Conservation (phyloP, 805 yeast species). For the Metschnikowia picachoensis region DNA sequence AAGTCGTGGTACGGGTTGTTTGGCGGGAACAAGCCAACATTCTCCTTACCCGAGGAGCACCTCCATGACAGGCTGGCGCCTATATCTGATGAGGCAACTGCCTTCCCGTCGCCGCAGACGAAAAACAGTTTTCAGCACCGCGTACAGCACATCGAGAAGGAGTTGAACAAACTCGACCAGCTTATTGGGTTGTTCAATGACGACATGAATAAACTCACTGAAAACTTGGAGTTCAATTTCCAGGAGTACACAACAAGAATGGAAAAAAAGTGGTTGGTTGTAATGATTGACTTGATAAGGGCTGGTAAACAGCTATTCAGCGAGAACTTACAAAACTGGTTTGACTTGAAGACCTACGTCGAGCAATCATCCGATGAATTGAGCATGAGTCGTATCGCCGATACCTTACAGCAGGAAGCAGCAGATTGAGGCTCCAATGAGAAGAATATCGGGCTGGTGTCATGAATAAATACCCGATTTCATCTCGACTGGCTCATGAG, state of each 20-base stretch:
- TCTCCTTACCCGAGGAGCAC: constrained; percentile 14
- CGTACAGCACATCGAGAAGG: constrained; percentile 36
- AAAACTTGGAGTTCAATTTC: constrained; percentile 40
- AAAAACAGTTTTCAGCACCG: constrained; percentile 25
- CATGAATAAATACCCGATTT: too few relatives aligned
- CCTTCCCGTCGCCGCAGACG: constrained; percentile 4
- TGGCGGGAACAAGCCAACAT: constrained; percentile 32
- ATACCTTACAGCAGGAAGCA: background rate
- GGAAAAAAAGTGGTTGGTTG: constrained; percentile 38
- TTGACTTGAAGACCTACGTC: constrained; percentile 24
- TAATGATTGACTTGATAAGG: constrained; percentile 36
- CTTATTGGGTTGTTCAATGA: constrained; percentile 40
- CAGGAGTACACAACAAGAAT: constrained; percentile 33
- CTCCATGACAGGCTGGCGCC: background rate
- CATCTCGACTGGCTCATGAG: too few relatives aligned
- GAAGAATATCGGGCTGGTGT: too few relatives aligned
- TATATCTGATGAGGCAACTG: constrained; percentile 1
- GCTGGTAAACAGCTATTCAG: constrained; percentile 28
- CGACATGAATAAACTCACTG: constrained; percentile 44
- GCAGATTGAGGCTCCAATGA: too few relatives aligned
- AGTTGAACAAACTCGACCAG: constrained; percentile 44
- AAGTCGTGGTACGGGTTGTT: constrained; percentile 43
- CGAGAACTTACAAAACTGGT: constrained; percentile 25
- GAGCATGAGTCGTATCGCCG: background rate
- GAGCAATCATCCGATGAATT: constrained; percentile 4